Conservation (phyloP, 1,284 basidiomycete species). For the Thelephora terrestris region DNA sequence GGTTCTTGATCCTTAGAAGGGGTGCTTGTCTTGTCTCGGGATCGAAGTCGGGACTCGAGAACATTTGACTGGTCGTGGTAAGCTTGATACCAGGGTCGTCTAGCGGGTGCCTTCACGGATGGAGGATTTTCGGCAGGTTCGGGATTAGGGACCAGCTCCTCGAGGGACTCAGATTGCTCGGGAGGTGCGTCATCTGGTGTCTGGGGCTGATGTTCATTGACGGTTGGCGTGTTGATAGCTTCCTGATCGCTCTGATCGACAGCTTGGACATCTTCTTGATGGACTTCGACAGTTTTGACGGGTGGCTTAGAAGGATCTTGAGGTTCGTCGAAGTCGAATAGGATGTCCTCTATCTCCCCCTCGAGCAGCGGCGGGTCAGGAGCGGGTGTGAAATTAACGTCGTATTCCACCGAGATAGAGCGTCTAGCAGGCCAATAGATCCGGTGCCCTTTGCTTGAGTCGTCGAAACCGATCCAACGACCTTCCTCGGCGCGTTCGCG, state of each 20-base stretch:
- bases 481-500: conserved; percentile 16
- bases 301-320: neutral
- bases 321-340: neutral
- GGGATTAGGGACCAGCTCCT: neutral
- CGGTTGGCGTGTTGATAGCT: neutral
- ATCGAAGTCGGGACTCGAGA: too few species aligned
- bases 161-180: neutral
- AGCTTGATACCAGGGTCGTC: neutral
- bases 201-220: neutral
- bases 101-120: neutral
- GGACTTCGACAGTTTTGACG: neutral
- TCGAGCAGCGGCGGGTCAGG: conserved; percentile 3
- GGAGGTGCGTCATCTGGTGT: neutral
- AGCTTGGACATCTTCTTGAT: neutral
- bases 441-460: conserved; percentile 19
- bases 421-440: conserved; percentile 27
- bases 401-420: conserved; percentile 22
- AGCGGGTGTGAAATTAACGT: conserved; percentile 16
- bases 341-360: conserved; percentile 5
- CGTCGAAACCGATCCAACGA: conserved; percentile 22
- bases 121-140: neutral
- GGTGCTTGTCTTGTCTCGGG: neutral
- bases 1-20: neutral
- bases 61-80: neutral
- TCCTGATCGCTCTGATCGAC: neutral